phyloP scores from a whole-genome alignment of 2,329 filamentous ascomycete genomes.

The Kalaharituber pfeilii region DNA sequence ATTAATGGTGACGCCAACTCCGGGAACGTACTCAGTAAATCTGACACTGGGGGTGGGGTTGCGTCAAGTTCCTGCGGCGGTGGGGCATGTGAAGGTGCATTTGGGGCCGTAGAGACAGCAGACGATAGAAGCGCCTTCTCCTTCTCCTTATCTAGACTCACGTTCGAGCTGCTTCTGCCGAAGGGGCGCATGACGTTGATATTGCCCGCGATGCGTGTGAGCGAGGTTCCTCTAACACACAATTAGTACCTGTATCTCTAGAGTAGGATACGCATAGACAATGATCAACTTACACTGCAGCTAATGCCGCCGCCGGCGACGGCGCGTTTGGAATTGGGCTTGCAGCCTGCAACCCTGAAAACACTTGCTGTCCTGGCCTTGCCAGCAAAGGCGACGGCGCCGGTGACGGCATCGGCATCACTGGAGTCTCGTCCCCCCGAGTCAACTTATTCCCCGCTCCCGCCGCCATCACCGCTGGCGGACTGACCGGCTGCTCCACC shows the following conservation, averaged over 20 bases:
- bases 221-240: background rate
- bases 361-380: background rate
- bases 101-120: background rate
- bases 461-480: background rate
- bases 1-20: conserved; percentile 39
- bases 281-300: background rate
- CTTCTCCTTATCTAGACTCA: conserved; percentile 1
- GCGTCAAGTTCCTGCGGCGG: background rate
- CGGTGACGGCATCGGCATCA: background rate
- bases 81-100: background rate
- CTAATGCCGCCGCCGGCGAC: background rate
- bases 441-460: background rate
- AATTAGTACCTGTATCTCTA: background rate
- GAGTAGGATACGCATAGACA: background rate
- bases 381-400: background rate
- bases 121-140: background rate
- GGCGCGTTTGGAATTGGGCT: background rate
- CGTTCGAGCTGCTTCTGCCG: background rate
- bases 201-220: background rate
- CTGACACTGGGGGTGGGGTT: conserved; percentile 6
- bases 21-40: conserved; percentile 33
- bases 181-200: background rate
- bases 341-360: background rate
- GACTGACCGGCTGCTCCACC: conserved; percentile 31
- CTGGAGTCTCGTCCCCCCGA: no score